Evolutionary conservation across 2,329 filamentous ascomycete genomes (phyloP).

Genomic region (Penicillium aurantiogriseum): DNA sequence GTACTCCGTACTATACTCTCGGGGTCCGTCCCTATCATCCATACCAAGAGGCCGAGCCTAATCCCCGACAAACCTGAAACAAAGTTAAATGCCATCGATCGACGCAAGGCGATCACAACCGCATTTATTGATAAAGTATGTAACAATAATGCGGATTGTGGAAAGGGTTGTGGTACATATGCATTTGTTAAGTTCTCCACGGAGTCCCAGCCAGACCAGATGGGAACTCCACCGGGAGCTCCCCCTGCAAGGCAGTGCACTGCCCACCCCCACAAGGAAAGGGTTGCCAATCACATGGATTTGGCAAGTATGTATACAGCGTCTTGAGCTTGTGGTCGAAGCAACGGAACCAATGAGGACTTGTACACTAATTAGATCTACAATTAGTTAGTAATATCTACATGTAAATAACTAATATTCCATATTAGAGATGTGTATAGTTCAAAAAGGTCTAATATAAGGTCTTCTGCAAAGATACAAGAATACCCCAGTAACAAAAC

Average conservation of each 20-base stretch:
- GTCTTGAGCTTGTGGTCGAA: neutral
- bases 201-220: neutral
- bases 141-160: neutral
- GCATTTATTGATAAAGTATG: slow-evolving; percentile 1
- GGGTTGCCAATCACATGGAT: slow-evolving; percentile 7
- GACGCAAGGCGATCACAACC: slow-evolving; percentile 2
- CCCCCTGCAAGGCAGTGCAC: slow-evolving; percentile 26
- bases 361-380: neutral
- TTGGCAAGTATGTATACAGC: neutral
- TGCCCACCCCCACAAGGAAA: slow-evolving; percentile 24
- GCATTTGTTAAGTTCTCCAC: neutral
- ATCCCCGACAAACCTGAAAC: slow-evolving; percentile 8
- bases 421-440: neutral
- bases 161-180: neutral
- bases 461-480: neutral
- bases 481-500: neutral
- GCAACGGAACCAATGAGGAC: neutral
- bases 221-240: slow-evolving; percentile 22
- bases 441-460: neutral
- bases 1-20: too few relatives aligned
- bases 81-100: slow-evolving; percentile 5
- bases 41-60: neutral
- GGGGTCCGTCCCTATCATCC: neutral
- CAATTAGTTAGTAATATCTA: neutral
- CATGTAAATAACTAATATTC: neutral